phyloP scores from a whole-genome alignment of 1,139 yeast genomes.

The Nakaseomyces delphensis region DNA sequence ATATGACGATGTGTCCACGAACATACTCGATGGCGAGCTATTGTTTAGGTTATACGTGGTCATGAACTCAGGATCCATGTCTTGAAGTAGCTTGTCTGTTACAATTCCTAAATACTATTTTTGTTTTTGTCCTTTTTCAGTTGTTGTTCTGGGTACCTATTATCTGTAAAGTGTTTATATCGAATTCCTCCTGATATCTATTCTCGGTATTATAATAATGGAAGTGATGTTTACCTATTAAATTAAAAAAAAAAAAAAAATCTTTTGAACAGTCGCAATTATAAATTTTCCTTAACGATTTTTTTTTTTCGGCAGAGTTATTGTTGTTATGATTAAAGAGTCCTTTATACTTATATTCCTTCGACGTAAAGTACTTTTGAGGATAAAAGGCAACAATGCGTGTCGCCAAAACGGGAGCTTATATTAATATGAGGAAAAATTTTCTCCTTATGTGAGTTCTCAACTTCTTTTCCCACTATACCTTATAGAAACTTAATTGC shows the following conservation, averaged over 20 bases:
- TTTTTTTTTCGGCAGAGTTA: no score
- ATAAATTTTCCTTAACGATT: not conserved
- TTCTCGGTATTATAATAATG: no score
- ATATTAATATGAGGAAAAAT: not conserved
- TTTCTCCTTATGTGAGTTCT: not conserved
- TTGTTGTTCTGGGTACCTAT: not conserved
- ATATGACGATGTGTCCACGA: not conserved
- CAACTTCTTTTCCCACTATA: not conserved
- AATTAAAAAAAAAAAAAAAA: no score
- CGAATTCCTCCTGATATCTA: no score
- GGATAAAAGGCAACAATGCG: not conserved
- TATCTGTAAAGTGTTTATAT: no score
- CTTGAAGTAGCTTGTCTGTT: no score
- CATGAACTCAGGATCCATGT: conserved; percentile 6
- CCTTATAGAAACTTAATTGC: not conserved
- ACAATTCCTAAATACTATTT: not conserved
- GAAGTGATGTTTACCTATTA: no score
- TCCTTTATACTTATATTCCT: not conserved
- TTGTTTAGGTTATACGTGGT: not conserved
- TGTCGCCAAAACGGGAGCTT: conserved; percentile 1
- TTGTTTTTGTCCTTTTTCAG: not conserved
- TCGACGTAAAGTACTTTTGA: no score
- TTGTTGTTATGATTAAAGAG: no score
- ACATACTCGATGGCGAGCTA: conserved; percentile 2
- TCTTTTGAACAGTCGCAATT: no score